phyloP scores from a whole-genome alignment of 352 stramenopile species.

The Plasmopara viticola region DNA sequence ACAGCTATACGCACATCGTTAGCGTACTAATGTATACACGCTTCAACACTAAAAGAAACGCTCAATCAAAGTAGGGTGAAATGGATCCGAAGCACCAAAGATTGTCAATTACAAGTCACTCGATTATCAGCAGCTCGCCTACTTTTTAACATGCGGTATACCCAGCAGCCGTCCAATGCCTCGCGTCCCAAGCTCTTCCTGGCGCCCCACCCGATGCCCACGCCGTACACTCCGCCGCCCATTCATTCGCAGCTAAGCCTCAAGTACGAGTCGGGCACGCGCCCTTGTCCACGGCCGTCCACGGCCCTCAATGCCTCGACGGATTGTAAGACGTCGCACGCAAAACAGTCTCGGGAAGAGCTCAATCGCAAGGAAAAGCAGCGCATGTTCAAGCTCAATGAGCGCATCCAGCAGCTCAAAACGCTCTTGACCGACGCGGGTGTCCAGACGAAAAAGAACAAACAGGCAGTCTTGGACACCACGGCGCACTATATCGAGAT shows the following conservation, averaged over 20 bases:
- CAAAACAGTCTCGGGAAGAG: slow-evolving; percentile 58
- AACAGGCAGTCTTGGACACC: slow-evolving; percentile 65
- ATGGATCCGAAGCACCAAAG: no score
- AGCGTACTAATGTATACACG: no score
- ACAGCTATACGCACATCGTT: no score
- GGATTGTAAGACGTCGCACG: slow-evolving; percentile 3
- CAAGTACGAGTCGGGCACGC: slow-evolving; percentile 36
- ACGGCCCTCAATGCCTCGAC: slow-evolving; percentile 35
- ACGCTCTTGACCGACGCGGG: slow-evolving; percentile 43
- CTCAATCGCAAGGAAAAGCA: slow-evolving; percentile 85
- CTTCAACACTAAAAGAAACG: no score
- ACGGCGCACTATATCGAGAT: slow-evolving; percentile 53
- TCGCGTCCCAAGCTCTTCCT: slow-evolving; percentile 35
- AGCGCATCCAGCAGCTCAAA: slow-evolving; percentile 75
- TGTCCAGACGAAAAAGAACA: slow-evolving; percentile 67
- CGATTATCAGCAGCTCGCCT: not conserved
- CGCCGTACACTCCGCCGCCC: slow-evolving; percentile 31
- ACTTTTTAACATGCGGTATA: slow-evolving; percentile 14
- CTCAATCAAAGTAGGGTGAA: no score
- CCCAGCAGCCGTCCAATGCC: slow-evolving; percentile 22
- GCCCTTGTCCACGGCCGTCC: slow-evolving; percentile 36
- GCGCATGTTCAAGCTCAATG: slow-evolving; percentile 86
- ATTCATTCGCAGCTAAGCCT: slow-evolving; percentile 21
- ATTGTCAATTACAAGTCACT: no score
- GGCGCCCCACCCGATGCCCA: not conserved